Conservation (phyloP, 164 flowering plant genomes). For the Kalanchoe fedtschenkoi region DNA sequence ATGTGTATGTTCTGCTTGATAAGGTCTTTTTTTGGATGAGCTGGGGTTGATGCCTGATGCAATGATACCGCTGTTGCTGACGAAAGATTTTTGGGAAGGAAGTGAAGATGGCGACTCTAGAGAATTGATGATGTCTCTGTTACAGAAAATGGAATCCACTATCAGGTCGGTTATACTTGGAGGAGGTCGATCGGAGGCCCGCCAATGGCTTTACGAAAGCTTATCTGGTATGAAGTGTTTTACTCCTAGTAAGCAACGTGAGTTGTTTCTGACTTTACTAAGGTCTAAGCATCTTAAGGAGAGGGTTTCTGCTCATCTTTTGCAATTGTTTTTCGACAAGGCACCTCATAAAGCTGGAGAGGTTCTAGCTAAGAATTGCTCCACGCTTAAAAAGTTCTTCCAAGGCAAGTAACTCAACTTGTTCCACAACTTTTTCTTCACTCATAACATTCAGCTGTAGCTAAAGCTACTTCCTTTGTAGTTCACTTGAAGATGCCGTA, state of each 20-base stretch:
- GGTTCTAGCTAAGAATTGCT: slow-evolving; percentile 46
- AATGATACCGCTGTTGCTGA: slow-evolving; percentile 51
- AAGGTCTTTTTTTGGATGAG: neutral
- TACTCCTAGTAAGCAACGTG: slow-evolving; percentile 33
- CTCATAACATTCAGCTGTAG: no score
- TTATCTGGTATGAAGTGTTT: slow-evolving; percentile 45
- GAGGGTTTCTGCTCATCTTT: slow-evolving; percentile 44
- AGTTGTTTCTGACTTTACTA: slow-evolving; percentile 47
- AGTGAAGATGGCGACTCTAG: slow-evolving; percentile 20
- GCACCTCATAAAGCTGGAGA: slow-evolving; percentile 42
- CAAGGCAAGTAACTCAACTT: slow-evolving; percentile 26
- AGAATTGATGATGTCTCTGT: slow-evolving; percentile 23
- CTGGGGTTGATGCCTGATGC: neutral
- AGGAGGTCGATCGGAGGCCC: slow-evolving; percentile 73
- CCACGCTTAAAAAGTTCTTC: slow-evolving; percentile 64
- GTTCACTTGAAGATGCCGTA: neutral
- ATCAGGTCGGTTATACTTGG: slow-evolving; percentile 46
- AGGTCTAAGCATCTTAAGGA: slow-evolving; percentile 32
- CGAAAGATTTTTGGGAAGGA: slow-evolving; percentile 26
- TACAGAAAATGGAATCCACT: slow-evolving; percentile 40
- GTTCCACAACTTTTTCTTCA: neutral
- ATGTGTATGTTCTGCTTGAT: neutral
- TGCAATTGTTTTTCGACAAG: slow-evolving; percentile 67
- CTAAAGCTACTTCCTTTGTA: neutral
- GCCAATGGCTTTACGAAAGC: slow-evolving; percentile 67